phyloP scores from a whole-genome alignment of 2,329 filamentous ascomycete species.

The Diaporthe amygdali region DNA sequence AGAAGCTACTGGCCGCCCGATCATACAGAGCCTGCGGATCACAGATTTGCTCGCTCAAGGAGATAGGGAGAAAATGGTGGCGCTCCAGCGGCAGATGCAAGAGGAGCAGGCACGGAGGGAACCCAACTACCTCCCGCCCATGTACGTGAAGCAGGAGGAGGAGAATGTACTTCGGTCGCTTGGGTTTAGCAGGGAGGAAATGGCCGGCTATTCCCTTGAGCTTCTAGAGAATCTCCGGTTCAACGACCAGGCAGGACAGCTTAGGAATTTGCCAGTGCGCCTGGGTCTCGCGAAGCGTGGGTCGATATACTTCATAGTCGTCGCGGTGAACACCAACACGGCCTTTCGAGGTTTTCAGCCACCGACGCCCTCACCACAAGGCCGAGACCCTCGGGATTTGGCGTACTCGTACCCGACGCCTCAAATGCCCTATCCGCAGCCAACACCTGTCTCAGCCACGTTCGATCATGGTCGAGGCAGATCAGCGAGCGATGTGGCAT shows the following conservation, averaged over 20 bases:
- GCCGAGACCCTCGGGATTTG: conserved; percentile 47
- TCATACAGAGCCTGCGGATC: conserved; percentile 55
- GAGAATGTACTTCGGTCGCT: conserved; percentile 60
- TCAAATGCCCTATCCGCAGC: conserved; percentile 45
- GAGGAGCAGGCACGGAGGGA: conserved; percentile 63
- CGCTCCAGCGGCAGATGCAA: conserved; percentile 57
- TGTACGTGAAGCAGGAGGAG: conserved; percentile 60
- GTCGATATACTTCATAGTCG: conserved; percentile 66
- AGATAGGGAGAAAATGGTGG: conserved; percentile 58
- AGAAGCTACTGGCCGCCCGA: conserved; percentile 57
- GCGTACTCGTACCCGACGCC: conserved; percentile 48
- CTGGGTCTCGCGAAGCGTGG: conserved; percentile 65
- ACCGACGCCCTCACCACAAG: conserved; percentile 50
- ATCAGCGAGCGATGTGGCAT: conserved; percentile 36
- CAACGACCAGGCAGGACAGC: conserved; percentile 54
- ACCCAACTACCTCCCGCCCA: conserved; percentile 68
- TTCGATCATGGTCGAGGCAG: conserved; percentile 53
- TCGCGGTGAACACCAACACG: conserved; percentile 47
- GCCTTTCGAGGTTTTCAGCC: conserved; percentile 45
- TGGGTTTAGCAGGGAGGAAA: conserved; percentile 58
- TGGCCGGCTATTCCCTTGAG: conserved; percentile 57
- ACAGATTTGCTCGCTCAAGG: conserved; percentile 56
- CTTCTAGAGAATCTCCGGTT: conserved; percentile 63
- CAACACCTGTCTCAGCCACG: conserved; percentile 50
- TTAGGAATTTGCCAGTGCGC: conserved; percentile 54